Base-by-base conservation (phyloP, 805 yeast species). In the Ogataea nitratoaversa region DNA sequence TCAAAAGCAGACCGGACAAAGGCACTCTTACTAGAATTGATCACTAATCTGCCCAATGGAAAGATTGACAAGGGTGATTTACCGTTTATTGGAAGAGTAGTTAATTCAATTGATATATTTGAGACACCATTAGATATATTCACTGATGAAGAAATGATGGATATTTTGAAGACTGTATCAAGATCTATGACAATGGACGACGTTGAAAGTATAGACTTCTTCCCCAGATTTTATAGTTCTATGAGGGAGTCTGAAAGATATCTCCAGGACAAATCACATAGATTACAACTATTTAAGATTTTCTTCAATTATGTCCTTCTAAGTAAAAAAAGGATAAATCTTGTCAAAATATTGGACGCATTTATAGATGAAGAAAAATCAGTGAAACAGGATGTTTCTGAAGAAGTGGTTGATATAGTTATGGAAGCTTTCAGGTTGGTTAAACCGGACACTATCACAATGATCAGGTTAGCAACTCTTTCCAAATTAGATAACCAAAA, bases 181-280 rank as follows among this genome's bases (percentile, higher is more conserved):
- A 49, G 56, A 17, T 60, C 57, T 3, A 52, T 60, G 60, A 53
- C 56, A 2, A 31, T 49, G 19, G 49, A 56, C 12, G 60, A 60
- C 35, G 63, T 60, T 6, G 46, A 43, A 19, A 42, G 49, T 35
- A 30, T 53, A 34, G 57, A 56, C 45, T 63, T 62, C 46, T 60
- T 64, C 35, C 68, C 68, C 4, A 41, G 59, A 17, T 59, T 62
- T 37, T 64, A 63, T 37, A 55, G 52, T 18, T 36, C 58, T 3
- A 30, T 63, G 36, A 45, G 65, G 44, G 50, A 50, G 9, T 53
- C 60, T 8, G 18, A 46, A 0, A 47, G 43, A n/a, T 62, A 58
- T 33, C 29, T 37, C 1, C 12, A 42, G 18, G 47, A 58, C 38
- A 20, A 24, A n/a, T 34, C 32, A 4, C 32, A 54, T 9, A 47